These are phyloP conservation scores for Backusella morwellensis DNA, from an alignment of 192 early-diverging fungal genomes.

Conservation along the genomic window DNA sequence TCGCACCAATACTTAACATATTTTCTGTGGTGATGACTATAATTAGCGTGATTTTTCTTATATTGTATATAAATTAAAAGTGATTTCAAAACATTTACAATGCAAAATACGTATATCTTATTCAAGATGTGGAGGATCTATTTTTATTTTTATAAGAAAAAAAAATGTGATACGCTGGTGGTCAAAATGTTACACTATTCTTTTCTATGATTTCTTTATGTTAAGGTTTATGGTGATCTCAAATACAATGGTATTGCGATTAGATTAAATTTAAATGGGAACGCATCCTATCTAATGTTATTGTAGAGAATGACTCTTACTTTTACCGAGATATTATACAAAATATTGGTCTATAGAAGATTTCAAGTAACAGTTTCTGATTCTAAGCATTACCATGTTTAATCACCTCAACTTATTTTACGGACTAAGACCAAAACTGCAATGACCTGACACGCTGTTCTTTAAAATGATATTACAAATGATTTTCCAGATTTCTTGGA, in stretches of 20 bases:
- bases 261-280: no score
- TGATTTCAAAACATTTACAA: background rate
- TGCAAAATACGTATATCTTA: background rate
- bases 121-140: background rate
- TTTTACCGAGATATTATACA: no score
- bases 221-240: background rate
- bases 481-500: background rate
- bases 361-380: no score
- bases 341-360: no score
- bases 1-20: background rate
- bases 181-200: background rate
- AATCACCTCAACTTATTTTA: background rate
- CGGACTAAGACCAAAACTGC: background rate
- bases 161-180: background rate
- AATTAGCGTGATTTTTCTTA: background rate
- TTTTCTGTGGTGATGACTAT: background rate
- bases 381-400: background rate
- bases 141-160: background rate
- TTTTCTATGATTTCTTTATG: background rate
- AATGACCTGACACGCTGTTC: background rate
- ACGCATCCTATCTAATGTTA: no score
- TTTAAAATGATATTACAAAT: background rate
- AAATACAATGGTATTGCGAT: background rate
- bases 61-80: background rate
- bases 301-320: no score